Base-by-base conservation (phyloP, 768 basidiomycete species). In the Mycena galericulata region DNA sequence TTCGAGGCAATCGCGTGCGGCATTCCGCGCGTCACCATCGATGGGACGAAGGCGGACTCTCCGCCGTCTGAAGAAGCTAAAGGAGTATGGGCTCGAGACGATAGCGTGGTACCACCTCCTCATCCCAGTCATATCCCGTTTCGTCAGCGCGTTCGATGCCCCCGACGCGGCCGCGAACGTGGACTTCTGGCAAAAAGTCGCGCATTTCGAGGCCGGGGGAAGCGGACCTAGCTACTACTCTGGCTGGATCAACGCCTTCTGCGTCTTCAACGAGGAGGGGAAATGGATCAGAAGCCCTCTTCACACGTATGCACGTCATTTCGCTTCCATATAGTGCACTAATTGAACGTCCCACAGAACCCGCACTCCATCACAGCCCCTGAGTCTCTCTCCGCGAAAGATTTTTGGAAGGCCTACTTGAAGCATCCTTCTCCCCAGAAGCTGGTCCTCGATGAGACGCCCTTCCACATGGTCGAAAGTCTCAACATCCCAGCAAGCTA, bases 1-100 rank as follows among this genome's bases (percentile, higher is more conserved):
- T n/a, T n/a, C n/a, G n/a, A n/a, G n/a, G n/a, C n/a, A n/a, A n/a
- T n/a, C n/a, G n/a, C n/a, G n/a, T n/a, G n/a, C n/a, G n/a, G n/a
- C n/a, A n/a, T n/a, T n/a, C n/a, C n/a, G n/a, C n/a, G 55, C 22
- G 38, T 56, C 11, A 56, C 60, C 2, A 20, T 62, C 22, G 65
- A 76, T 10, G 76, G 76, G 1, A 62, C 62, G 53, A 69, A 64
- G 41, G 46, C 47, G 14, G 76, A 77, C 65, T 77, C 62, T 74
- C 14, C 20, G n/a, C 12, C 55, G 74, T 20, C n/a, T 74, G 4
- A 76, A 77, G 8, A 72, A 73, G 40, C 30, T 77, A 17, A 58
- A 69, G 40, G 60, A 68, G 71, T 50, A n/a, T n/a, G 71, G 73
- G 10, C 29, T 74, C n/a, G 75, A 75, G 18, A 43, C 54, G 40